Conservation (phyloP, 106 monocot species). For the Platanthera guangdongensis region DNA sequence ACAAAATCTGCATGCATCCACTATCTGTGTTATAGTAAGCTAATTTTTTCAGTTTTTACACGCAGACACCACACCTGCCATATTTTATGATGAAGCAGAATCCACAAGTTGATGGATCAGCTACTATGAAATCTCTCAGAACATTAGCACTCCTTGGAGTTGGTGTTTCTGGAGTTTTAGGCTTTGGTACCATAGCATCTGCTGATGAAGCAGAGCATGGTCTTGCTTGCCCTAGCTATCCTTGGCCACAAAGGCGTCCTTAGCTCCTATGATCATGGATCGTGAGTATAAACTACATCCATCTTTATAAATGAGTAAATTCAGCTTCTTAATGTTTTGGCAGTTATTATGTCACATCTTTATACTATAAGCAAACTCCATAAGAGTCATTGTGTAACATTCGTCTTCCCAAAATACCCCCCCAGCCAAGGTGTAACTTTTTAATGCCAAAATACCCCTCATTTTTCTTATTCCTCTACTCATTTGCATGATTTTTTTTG, state of each 20-base stretch:
- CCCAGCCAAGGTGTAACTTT: no score
- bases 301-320: neutral
- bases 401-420: no score
- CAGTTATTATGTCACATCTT: neutral
- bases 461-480: no score
- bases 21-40: neutral
- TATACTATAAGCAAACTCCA: no score
- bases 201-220: slow-evolving; percentile 90
- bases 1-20: neutral
- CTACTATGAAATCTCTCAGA: slow-evolving; percentile 40
- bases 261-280: slow-evolving; percentile 95
- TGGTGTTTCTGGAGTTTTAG: slow-evolving; percentile 50
- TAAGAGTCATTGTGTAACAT: no score
- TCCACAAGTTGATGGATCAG: slow-evolving; percentile 35
- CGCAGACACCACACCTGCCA: slow-evolving; percentile 28
- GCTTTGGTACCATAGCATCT: slow-evolving; percentile 44
- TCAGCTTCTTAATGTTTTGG: neutral
- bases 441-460: no score
- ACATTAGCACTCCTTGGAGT: slow-evolving; percentile 55
- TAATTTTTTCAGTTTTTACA: slow-evolving; percentile 3
- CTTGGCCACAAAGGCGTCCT: slow-evolving; percentile 92
- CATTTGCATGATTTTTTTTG: no score
- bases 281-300: slow-evolving; percentile 39
- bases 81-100: slow-evolving; percentile 36
- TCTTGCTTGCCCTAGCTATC: slow-evolving; percentile 63